A percentile compares a stretch with the other conserved stretches of the same genome.
Conservation (phyloP, 495 filamentous ascomycete genomes). For the Lepraria neglecta region DNA sequence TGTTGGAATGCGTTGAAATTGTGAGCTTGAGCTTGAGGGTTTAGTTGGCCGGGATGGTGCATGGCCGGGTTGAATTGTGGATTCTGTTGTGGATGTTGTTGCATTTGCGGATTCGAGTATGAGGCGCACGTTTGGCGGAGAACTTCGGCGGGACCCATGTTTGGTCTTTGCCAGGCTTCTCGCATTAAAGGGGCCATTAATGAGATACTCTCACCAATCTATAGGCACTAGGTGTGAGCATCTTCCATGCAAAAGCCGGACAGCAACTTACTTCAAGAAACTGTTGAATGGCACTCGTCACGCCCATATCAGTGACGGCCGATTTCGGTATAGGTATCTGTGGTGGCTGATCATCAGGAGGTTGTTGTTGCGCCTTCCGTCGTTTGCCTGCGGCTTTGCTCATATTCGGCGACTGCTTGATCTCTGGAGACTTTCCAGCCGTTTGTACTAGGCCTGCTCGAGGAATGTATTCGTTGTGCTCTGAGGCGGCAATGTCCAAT, state of each 20-base stretch:
- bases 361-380: conserved; percentile 39
- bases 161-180: conserved; percentile 49
- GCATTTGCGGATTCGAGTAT: conserved; percentile 25
- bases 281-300: conserved; percentile 50
- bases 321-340: conserved; percentile 56
- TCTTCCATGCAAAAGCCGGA: conserved; percentile 1
- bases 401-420: conserved; percentile 62
- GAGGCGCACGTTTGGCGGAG: conserved; percentile 54
- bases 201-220: conserved; percentile 70
- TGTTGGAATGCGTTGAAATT: conserved; percentile 34
- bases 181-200: conserved; percentile 64
- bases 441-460: conserved; percentile 42
- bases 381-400: conserved; percentile 54
- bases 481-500: conserved; percentile 58
- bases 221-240: conserved; percentile 17
- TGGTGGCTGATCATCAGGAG: conserved; percentile 28
- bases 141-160: conserved; percentile 53
- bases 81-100: conserved; percentile 34
- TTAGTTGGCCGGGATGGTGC: conserved; percentile 16
- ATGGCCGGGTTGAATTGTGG: conserved; percentile 22
- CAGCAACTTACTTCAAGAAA: conserved; percentile 58
- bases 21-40: conserved; percentile 24
- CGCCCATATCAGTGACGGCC: conserved; percentile 56
- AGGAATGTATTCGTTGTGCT: conserved; percentile 64
- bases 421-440: conserved; percentile 48